Base-by-base conservation (phyloP, 495 filamentous ascomycete species). In the Xylaria cubensis region DNA sequence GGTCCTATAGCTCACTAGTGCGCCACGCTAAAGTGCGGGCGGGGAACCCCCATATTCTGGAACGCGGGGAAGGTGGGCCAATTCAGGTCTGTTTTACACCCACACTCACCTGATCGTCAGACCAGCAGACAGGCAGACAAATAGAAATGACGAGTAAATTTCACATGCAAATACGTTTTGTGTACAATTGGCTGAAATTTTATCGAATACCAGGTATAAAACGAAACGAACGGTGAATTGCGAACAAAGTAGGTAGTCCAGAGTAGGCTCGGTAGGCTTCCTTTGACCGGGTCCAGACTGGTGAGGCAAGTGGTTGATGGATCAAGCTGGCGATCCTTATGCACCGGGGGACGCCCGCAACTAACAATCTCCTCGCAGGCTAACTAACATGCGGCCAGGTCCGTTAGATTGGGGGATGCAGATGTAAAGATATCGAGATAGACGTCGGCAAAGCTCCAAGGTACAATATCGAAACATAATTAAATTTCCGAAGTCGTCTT, bases 1-100 rank as follows among this genome's bases (percentile, higher is more conserved):
- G 56, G 8, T 15, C 56, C 34, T 39, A 21, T 36, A 39, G 32
- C 32, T 39, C 46, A 19, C 42, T 66, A 66, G 48, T 44, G 46
- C 32, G 29, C 19, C 32, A 50, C 67, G 8, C 51, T 69, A 69
- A 46, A 29, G 15, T 21, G 39, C 66, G 12, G 65, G 29, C 32
- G 29, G 50, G 66, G 50, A 10, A 24, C 51, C 66, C 66, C 66
- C 51, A 48, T 34, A 67, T 48, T 21, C 19, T 34, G 61, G 39
- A 58, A 66, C 29, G 70, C 62, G 70, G 70, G 70, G 70, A 46
- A 64, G 21, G 70, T 67, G 70, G 70, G 44, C 51, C 59, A 39
- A 19, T 51, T 17, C 41, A 15, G 24, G 7, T 53, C 26, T n/a
- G 7, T 13, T 34, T 41, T 29, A 15, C 29, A 12, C 48, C 46